These are phyloP conservation scores for Apiotrichum montevideense DNA, from an alignment of 1,284 basidiomycete genomes.

Conservation along the genomic window DNA sequence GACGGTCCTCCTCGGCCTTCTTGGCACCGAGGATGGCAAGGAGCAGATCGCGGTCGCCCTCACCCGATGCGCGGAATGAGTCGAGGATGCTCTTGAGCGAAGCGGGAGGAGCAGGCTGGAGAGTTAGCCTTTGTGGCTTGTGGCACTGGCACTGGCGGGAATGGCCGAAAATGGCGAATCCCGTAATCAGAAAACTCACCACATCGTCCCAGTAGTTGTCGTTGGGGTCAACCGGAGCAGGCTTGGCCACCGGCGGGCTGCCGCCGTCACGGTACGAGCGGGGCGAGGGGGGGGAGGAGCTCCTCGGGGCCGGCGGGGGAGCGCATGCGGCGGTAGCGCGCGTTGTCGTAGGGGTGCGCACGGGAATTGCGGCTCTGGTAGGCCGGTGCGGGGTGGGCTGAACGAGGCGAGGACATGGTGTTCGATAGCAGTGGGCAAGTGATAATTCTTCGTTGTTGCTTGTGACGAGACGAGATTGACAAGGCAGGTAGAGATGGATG, in stretches of 20 bases:
- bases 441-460: neutral
- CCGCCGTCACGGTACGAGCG: constrained; percentile 34
- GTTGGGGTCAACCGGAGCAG: constrained; percentile 1
- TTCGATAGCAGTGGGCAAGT: too few species aligned
- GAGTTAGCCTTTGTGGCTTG: neutral
- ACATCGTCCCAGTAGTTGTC: constrained; percentile 45
- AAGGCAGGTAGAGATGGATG: neutral
- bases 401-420: constrained; percentile 7
- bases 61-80: constrained; percentile 73
- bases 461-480: neutral
- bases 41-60: constrained; percentile 82
- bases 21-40: constrained; percentile 82
- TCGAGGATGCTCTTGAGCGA: constrained; percentile 72
- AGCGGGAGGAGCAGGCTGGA: constrained; percentile 56
- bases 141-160: neutral
- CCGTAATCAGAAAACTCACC: constrained; percentile 21
- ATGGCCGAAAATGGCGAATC: too few species aligned
- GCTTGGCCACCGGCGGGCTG: constrained; percentile 29
- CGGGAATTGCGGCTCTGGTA: constrained; percentile 4
- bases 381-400: constrained; percentile 9
- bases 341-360: constrained; percentile 13
- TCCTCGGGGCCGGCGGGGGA: constrained; percentile 6
- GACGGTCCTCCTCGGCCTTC: constrained; percentile 67
- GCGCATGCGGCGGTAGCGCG: constrained; percentile 3
- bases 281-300: constrained; percentile 29